These are phyloP conservation scores for Amanita jacksonii DNA, from an alignment of 768 basidiomycete genomes.

Conservation along the genomic window DNA sequence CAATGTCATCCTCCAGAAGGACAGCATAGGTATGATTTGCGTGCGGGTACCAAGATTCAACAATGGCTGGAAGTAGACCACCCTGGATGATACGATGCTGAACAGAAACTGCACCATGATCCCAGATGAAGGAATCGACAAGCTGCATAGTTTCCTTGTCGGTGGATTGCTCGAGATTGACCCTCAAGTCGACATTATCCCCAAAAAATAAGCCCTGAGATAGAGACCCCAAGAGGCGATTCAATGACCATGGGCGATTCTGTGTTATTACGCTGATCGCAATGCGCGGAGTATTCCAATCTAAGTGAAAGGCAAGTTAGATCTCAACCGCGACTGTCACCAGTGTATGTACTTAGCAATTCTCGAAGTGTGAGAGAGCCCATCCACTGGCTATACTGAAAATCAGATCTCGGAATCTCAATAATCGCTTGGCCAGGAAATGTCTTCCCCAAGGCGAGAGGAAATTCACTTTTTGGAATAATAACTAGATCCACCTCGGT, in stretches of 20 bases:
- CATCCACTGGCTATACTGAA: constrained; percentile 54
- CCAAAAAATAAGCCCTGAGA: constrained; percentile 53
- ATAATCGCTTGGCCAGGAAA: constrained; percentile 23
- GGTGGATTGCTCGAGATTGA: constrained; percentile 72
- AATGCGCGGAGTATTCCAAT: constrained; percentile 63
- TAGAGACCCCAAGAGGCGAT: constrained; percentile 57
- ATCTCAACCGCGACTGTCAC: no score
- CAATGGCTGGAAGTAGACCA: constrained; percentile 73
- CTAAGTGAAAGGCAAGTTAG: constrained; percentile 34
- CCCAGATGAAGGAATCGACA: constrained; percentile 46
- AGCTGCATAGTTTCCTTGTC: constrained; percentile 50
- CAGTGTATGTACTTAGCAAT: constrained; percentile 37
- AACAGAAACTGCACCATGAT: constrained; percentile 44
- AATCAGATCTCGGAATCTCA: constrained; percentile 36
- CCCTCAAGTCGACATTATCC: constrained; percentile 49
- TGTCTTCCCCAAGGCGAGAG: constrained; percentile 12
- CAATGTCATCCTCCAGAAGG: constrained; percentile 80
- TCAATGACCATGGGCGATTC: constrained; percentile 61
- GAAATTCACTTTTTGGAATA: constrained; percentile 5
- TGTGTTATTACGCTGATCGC: constrained; percentile 74
- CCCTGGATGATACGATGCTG: constrained; percentile 73
- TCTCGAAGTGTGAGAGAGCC: constrained; percentile 45
- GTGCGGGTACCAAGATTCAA: constrained; percentile 84
- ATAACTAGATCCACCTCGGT: not conserved
- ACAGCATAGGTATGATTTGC: constrained; percentile 68